phyloP scores from a whole-genome alignment of 2,329 filamentous ascomycete species.

The Fusarium sp. region DNA sequence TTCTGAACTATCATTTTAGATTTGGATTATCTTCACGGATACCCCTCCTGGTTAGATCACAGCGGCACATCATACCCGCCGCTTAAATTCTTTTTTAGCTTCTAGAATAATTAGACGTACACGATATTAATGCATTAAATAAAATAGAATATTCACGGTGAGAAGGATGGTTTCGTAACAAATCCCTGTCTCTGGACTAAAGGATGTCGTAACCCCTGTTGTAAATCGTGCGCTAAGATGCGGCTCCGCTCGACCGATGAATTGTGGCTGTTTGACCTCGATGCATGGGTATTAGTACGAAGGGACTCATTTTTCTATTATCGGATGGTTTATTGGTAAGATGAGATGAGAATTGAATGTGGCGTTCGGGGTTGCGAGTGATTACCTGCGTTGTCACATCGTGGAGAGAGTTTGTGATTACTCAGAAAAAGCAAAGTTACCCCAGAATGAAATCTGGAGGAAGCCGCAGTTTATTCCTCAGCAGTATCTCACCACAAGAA shows the following conservation, averaged over 20 bases:
- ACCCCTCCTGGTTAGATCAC: neutral
- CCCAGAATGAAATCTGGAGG: neutral
- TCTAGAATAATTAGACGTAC: neutral
- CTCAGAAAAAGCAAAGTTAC: neutral
- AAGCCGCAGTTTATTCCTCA: neutral
- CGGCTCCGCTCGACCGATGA: conserved; percentile 27
- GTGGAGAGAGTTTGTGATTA: neutral
- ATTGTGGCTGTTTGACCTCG: conserved; percentile 7
- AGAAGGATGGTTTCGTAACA: neutral
- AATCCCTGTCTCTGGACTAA: neutral
- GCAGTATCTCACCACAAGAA: neutral
- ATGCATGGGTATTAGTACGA: neutral
- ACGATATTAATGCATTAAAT: neutral
- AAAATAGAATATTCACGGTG: neutral
- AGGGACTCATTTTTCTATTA: neutral
- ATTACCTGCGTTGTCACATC: neutral
- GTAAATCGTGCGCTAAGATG: neutral
- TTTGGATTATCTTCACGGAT: neutral
- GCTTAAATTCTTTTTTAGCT: neutral
- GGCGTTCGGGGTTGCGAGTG: neutral
- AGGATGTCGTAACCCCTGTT: neutral
- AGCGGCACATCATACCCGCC: neutral
- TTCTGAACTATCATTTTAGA: neutral
- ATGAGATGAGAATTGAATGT: neutral
- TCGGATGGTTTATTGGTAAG: neutral